Evolutionary conservation across 495 filamentous ascomycete species (phyloP), one percentile per base, ranked within the genome.

Genomic region (Corynascus novoguineensis): DNA sequence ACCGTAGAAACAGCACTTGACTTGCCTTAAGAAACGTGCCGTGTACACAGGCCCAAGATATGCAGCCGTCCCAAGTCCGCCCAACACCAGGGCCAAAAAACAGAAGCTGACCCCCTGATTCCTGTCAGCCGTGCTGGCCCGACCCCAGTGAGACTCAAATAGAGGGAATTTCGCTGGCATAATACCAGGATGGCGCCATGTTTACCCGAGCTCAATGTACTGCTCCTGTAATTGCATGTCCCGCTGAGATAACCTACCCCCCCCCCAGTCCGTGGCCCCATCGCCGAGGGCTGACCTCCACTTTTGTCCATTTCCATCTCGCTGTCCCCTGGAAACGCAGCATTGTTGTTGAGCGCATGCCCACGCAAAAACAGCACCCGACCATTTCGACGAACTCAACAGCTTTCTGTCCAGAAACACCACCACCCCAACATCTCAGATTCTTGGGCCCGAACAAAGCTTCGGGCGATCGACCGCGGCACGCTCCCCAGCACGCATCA

Each of bases 151-250:
- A 42, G 27, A 9, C 38, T 31, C 5, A 15, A 14, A 6, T 21
- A n/a, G 9, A n/a, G 15, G 5, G 9, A 7, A 31, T 4, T 47
- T 37, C 14, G 41, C 19, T 4, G 19, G 15, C 4, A 54, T 27
- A 6, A 12, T 7, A 10, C 35, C 6, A 21, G 22, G n/a, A 31
- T 31, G 41, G 37, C 12, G 50, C 50, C 50, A 21, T 53, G 25
- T 25, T 42, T 22, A 44, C 28, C 12, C 2, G 8, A 21, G 17
- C 14, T 17, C 27, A 14, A 44, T 12, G 51, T 24, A 22, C 19
- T 28, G 38, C 8, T 28, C 25, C 27, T 53, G 51, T 44, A 42
- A 46, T 55, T 42, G 52, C 52, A 46, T 45, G 52, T 46, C 21
- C 24, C 17, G n/a, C 47, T 25, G 17, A 15, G n/a, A 25, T n/a